These are phyloP conservation scores for Nicotiana attenuata DNA, from an alignment of 257 asterid species.

Conservation along the genomic window DNA sequence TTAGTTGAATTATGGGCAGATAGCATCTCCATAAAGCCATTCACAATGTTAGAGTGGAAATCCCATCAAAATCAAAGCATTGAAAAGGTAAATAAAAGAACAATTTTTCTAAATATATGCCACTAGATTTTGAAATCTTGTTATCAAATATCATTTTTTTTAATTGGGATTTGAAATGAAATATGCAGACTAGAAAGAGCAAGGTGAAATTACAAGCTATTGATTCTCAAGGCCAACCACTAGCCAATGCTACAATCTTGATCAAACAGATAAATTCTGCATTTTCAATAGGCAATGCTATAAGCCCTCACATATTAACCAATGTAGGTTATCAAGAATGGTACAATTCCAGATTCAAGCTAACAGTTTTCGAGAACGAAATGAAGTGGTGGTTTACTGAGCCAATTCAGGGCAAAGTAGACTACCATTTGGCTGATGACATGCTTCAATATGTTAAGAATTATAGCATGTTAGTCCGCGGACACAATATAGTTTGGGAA, in stretches of 20 bases:
- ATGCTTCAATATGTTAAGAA: slow-evolving; percentile 17
- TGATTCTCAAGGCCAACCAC: slow-evolving; percentile 20
- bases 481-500: slow-evolving; percentile 35
- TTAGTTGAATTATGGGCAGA: slow-evolving; percentile 27
- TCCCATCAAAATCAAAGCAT: slow-evolving; percentile 24
- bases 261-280: slow-evolving; percentile 29
- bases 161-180: not conserved
- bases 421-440: slow-evolving; percentile 18
- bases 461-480: slow-evolving; percentile 17
- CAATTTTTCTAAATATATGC: not conserved
- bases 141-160: not conserved
- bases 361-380: slow-evolving; percentile 29
- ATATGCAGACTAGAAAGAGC: slow-evolving; percentile 37
- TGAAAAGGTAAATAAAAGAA: slow-evolving; percentile 11
- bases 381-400: slow-evolving; percentile 17
- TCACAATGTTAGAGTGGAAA: slow-evolving; percentile 27
- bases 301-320: slow-evolving; percentile 32
- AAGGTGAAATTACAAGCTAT: slow-evolving; percentile 33
- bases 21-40: slow-evolving; percentile 30
- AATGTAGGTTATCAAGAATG: slow-evolving; percentile 39
- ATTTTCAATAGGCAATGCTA: slow-evolving; percentile 47
- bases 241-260: slow-evolving; percentile 31
- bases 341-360: slow-evolving; percentile 20
- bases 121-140: not conserved
- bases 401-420: not conserved